Conservation (phyloP, 2,329 filamentous ascomycete genomes). For the Arthroderma uncinatum region DNA sequence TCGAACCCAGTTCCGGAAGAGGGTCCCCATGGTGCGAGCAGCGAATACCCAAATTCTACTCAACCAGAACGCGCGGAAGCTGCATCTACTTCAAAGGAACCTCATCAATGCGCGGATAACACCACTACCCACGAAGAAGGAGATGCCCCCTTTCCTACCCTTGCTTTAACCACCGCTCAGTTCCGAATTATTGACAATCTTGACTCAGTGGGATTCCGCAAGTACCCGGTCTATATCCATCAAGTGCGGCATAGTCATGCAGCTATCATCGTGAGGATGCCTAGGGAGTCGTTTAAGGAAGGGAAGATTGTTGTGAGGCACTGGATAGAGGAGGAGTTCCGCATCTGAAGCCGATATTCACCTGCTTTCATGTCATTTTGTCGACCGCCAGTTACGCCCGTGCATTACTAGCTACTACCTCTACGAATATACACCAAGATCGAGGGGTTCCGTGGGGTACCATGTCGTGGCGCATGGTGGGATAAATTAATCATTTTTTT, state of each 20-base stretch:
- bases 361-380: background rate
- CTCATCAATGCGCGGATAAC: background rate
- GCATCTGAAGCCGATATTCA: slow-evolving; percentile 1
- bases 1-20: slow-evolving; percentile 28
- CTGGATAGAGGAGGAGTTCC: slow-evolving; percentile 67
- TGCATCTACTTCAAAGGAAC: background rate
- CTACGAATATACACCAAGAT: background rate
- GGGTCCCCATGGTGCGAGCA: background rate
- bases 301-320: slow-evolving; percentile 68
- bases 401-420: background rate
- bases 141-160: slow-evolving; percentile 34
- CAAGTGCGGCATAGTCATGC: slow-evolving; percentile 74
- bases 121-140: background rate
- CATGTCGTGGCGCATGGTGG: background rate
- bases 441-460: background rate
- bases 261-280: slow-evolving; percentile 69
- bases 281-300: slow-evolving; percentile 59
- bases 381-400: background rate
- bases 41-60: background rate
- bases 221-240: slow-evolving; percentile 44
- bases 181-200: slow-evolving; percentile 75
- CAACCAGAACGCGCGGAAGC: background rate
- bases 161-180: slow-evolving; percentile 69
- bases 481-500: background rate
- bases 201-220: slow-evolving; percentile 50